Percentiles rank a stretch among this genome's conserved stretches.
phyloP scores from a whole-genome alignment of 495 filamentous ascomycete species.

The Talaromyces wortmannii region DNA sequence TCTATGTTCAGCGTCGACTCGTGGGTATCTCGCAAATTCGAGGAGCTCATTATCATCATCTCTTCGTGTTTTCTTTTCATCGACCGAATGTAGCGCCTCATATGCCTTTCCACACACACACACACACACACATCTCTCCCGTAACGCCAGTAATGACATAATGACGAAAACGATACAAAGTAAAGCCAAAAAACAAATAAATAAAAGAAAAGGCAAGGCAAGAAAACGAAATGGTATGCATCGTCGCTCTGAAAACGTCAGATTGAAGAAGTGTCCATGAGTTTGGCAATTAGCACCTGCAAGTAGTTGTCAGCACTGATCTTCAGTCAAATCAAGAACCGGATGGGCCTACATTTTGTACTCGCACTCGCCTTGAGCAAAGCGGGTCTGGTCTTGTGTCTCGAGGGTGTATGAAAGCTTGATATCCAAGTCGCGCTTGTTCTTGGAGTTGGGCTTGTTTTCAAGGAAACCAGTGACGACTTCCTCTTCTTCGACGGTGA shows the following conservation, averaged over 20 bases:
- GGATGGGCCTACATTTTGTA: conserved; percentile 75
- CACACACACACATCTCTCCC: not conserved
- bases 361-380: conserved; percentile 60
- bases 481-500: conserved; percentile 78
- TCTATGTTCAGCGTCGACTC: conserved; percentile 45
- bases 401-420: conserved; percentile 75
- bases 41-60: conserved; percentile 39
- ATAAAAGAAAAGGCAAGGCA: conserved; percentile 12
- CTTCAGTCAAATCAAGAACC: no score
- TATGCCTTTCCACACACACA: conserved; percentile 13
- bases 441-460: conserved; percentile 88
- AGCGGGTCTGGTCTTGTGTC: conserved; percentile 61
- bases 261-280: not conserved
- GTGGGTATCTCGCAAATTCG: conserved; percentile 44
- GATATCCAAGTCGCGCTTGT: conserved; percentile 92
- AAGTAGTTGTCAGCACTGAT: conserved; percentile 13
- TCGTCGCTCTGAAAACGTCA: not conserved
- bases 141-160: conserved; percentile 3
- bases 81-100: conserved; percentile 9
- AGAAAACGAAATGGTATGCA: conserved; percentile 11
- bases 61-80: conserved; percentile 31
- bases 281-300: conserved; percentile 33
- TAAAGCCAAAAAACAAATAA: conserved; percentile 13
- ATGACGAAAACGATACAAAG: not conserved
- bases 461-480: conserved; percentile 61